Base-by-base conservation (phyloP, 2,329 filamentous ascomycete genomes). In the Tympanopsis confertula region DNA sequence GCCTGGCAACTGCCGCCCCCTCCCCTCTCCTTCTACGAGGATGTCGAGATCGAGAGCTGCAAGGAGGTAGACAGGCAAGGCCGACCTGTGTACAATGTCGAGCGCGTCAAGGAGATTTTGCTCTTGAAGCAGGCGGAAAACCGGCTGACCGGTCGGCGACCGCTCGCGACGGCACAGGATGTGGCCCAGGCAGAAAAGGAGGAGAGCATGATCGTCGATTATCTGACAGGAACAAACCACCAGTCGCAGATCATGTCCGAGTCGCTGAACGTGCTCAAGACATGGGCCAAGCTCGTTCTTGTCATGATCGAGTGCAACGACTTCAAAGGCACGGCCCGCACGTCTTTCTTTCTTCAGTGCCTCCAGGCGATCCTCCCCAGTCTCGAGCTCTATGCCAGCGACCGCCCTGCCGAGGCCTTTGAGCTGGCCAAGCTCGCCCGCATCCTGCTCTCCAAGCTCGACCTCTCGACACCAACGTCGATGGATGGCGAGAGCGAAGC, bases 281-380 rank as follows among this genome's bases (percentile, higher is more conserved):
- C 85, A 1, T 98, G 93, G 89, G 76, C 82, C 1, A 86, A 88
- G 48, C 69, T 96, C 20, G 62, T 94, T 35, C 76, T 87, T 38
- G 77, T 95, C 17, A 83, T 94, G 61, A 70, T 94, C 15, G 82
- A 87, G 48, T 79, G 75, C 40, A 86, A 86, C 46, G 82, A 91
- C 38, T 82, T 94, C 53, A 82, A 84, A 41, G 72, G 76, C 38
- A 74, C 74, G 2, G 74, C 73, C 20, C 81, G 81, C 50, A 79
- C 79, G 4, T 76, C 82, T 0, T 88, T 95, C 53, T 78, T 94
- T 39, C 62, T 96, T 10, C 86, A 94, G 53, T 80, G 84, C 0
- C 67, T 98, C 4, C 88, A 96, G 52, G 74, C 89, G 13, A 83
- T 93, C 36, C 68, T 95, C 5, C 88, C 91, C 0, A 93, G 86